Percentiles rank a stretch among this genome's conserved stretches.
Conservation (phyloP, 2,329 filamentous ascomycete genomes). For the Calonectria pteridis region DNA sequence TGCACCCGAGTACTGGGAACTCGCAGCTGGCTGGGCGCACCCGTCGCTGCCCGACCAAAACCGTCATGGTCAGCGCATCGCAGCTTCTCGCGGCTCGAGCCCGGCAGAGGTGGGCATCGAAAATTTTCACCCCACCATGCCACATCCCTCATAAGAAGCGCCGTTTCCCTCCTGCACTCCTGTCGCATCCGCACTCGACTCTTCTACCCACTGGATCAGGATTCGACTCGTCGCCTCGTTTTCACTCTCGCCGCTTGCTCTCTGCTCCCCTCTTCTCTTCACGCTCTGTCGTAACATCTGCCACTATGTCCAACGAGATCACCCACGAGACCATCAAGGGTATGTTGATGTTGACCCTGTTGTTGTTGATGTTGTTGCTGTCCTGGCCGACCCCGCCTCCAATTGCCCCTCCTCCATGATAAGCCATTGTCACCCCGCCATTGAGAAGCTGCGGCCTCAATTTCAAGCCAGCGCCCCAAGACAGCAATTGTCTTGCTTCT, state of each 20-base stretch:
- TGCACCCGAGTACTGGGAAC: constrained; percentile 16
- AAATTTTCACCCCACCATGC: constrained; percentile 44
- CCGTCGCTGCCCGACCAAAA: constrained; percentile 39
- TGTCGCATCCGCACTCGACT: constrained; percentile 31
- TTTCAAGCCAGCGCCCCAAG: background rate
- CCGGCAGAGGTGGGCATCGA: constrained; percentile 39
- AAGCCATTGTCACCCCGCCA: constrained; percentile 15
- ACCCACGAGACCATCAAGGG: constrained; percentile 83
- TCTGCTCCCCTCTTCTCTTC: constrained; percentile 19
- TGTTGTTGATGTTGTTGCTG: constrained; percentile 26
- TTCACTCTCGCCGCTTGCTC: constrained; percentile 20
- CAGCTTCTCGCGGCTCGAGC: constrained; percentile 30
- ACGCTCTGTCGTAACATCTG: constrained; percentile 30
- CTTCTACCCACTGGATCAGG: constrained; percentile 22
- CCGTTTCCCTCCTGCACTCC: constrained; percentile 36
- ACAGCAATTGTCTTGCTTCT: background rate
- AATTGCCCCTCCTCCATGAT: constrained; percentile 46
- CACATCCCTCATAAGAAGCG: constrained; percentile 36
- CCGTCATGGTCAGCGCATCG: constrained; percentile 31
- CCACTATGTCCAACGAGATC: constrained; percentile 70
- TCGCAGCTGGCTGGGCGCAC: constrained; percentile 10
- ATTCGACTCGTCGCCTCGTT: constrained; percentile 34
- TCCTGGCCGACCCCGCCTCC: constrained; percentile 34
- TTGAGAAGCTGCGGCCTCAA: background rate
- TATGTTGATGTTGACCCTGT: constrained; percentile 51